Evolutionary conservation across 352 stramenopile genomes (phyloP).

Genomic region (Globisporangium irregulare): DNA sequence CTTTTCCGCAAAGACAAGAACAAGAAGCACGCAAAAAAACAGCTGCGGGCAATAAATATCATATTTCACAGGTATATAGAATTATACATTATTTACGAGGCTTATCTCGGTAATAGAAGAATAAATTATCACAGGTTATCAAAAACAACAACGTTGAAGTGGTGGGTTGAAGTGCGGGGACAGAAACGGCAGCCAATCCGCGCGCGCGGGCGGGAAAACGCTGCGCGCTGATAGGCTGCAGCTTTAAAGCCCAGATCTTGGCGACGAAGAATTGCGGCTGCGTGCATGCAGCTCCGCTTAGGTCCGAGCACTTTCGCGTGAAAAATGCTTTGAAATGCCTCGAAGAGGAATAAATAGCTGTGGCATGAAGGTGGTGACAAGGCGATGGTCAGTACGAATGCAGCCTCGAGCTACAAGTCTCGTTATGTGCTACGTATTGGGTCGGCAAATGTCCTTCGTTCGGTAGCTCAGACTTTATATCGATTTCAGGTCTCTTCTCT

Average conservation of each 20-base stretch:
- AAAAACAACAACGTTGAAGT: not conserved
- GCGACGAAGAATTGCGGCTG: constrained; percentile 1
- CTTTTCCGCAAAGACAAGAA: constrained; percentile 10
- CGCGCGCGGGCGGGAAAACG: not conserved
- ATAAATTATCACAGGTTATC: not conserved
- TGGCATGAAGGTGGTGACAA: too few relatives aligned
- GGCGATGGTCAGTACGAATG: too few relatives aligned
- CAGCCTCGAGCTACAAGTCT: too few relatives aligned
- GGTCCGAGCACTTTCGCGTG: not conserved
- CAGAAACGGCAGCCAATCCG: constrained; percentile 12
- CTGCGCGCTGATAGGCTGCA: constrained; percentile 15
- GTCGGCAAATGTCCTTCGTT: too few relatives aligned
- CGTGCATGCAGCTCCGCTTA: not conserved
- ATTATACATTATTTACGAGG: not conserved
- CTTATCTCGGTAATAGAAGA: too few relatives aligned
- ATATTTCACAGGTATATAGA: not conserved
- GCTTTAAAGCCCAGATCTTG: constrained; percentile 13
- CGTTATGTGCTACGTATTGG: too few relatives aligned
- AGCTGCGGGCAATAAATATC: not conserved
- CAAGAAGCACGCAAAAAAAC: not conserved
- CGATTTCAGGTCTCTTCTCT: too few relatives aligned
- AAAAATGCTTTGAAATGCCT: too few relatives aligned
- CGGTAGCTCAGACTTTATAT: too few relatives aligned
- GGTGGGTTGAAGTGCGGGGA: constrained; percentile 8
- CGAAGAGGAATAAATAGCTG: too few relatives aligned